Evolutionary conservation across 805 yeast genomes (phyloP).

Genomic region (Candida khao-thaluensis): DNA sequence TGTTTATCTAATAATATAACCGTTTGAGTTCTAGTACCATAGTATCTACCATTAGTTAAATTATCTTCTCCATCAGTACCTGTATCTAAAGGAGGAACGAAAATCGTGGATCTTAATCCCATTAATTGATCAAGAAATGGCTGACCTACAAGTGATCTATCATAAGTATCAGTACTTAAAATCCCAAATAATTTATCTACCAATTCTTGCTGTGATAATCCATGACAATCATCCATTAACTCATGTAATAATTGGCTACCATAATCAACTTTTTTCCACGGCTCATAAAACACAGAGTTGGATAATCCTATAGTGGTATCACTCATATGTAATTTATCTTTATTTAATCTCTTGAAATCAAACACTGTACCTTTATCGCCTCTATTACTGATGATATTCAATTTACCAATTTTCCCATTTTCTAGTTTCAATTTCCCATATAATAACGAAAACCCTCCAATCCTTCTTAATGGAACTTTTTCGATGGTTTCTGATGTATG

Average conservation of each 20-base stretch:
- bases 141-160: conserved; percentile 13
- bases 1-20: conserved; percentile 56
- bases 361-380: conserved; percentile 41
- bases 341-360: conserved; percentile 16
- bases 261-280: conserved; percentile 70
- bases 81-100: conserved; percentile 63
- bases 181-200: conserved; percentile 53
- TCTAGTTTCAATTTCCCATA: conserved; percentile 48
- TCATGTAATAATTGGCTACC: conserved; percentile 42
- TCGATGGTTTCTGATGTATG: neutral
- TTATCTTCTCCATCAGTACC: conserved; percentile 11
- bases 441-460: conserved; percentile 65
- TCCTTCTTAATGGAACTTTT: conserved; percentile 22
- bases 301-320: conserved; percentile 55
- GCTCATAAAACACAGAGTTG: conserved; percentile 61
- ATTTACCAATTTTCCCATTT: conserved; percentile 28
- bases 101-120: conserved; percentile 58
- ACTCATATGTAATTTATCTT: conserved; percentile 18
- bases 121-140: conserved; percentile 24
- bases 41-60: conserved; percentile 48
- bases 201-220: conserved; percentile 31
- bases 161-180: conserved; percentile 46
- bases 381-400: conserved; percentile 52
- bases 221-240: conserved; percentile 15
- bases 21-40: conserved; percentile 90